phyloP scores from a whole-genome alignment of 257 asterid genomes.

The Plantago elongata region DNA sequence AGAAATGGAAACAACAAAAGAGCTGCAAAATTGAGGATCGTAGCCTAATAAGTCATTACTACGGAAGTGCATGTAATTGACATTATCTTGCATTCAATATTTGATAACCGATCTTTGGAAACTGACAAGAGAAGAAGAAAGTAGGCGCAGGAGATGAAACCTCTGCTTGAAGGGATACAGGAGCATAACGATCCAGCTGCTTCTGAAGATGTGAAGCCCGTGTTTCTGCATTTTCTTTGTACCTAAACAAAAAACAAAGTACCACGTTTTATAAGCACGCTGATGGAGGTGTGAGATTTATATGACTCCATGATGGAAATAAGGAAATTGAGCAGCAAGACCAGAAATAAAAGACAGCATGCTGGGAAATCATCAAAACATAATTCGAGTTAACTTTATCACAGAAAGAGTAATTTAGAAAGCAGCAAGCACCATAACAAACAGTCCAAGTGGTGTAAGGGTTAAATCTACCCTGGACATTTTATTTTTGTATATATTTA shows the following conservation, averaged over 20 bases:
- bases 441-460: too few relatives aligned
- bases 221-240: slow-evolving; percentile 56
- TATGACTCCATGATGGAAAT: too few relatives aligned
- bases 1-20: too few relatives aligned
- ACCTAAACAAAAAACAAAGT: slow-evolving; percentile 43
- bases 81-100: slow-evolving; percentile 4
- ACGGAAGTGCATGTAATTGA: neutral
- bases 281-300: neutral
- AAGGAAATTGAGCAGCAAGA: neutral
- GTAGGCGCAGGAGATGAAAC: slow-evolving; percentile 30
- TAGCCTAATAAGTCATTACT: slow-evolving; percentile 3
- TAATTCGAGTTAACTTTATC: neutral
- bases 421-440: neutral
- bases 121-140: slow-evolving; percentile 9
- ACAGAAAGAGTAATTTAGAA: neutral
- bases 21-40: neutral
- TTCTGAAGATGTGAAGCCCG: slow-evolving; percentile 62
- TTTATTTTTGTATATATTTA: too few relatives aligned
- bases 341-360: neutral
- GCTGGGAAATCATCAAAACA: neutral
- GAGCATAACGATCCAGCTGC: slow-evolving; percentile 82
- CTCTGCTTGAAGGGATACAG: slow-evolving; percentile 74
- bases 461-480: too few relatives aligned
- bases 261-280: slow-evolving; percentile 6
- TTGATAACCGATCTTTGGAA: neutral